Evolutionary conservation across 2,329 filamentous ascomycete genomes (phyloP).

Genomic region (Akanthomyces uredinophilus): DNA sequence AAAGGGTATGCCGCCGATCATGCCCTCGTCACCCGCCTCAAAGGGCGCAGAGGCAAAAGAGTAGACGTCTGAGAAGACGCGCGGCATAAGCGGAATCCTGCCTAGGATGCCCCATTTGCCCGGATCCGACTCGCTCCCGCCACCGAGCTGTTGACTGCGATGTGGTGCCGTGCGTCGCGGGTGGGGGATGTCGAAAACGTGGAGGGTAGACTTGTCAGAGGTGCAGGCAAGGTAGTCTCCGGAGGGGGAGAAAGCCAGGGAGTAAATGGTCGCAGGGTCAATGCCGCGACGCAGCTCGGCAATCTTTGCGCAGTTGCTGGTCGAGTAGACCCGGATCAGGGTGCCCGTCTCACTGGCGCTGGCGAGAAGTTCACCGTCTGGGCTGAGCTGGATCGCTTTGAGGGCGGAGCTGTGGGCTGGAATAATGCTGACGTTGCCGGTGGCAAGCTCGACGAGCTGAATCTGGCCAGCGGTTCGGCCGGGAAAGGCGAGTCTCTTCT

Average conservation of each 20-base stretch:
- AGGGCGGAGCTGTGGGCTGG: slow-evolving; percentile 80
- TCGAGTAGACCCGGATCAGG: slow-evolving; percentile 79
- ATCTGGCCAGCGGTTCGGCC: slow-evolving; percentile 85
- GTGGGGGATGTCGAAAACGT: slow-evolving; percentile 82
- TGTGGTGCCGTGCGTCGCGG: slow-evolving; percentile 36
- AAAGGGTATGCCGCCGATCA: slow-evolving; percentile 39
- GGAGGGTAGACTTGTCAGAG: slow-evolving; percentile 92
- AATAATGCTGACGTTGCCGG: slow-evolving; percentile 84
- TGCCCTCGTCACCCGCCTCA: slow-evolving; percentile 71
- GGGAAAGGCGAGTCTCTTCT: slow-evolving; percentile 73
- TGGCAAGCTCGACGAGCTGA: slow-evolving; percentile 74
- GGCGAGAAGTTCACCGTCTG: slow-evolving; percentile 74
- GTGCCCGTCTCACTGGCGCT: slow-evolving; percentile 92
- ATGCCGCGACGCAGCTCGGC: slow-evolving; percentile 84
- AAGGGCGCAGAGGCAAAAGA: slow-evolving; percentile 79
- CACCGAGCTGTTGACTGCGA: slow-evolving; percentile 26
- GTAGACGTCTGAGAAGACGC: slow-evolving; percentile 84
- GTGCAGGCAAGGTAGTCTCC: slow-evolving; percentile 80
- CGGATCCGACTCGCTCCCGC: slow-evolving; percentile 40
- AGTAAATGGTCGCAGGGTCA: slow-evolving; percentile 82
- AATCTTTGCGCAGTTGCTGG: slow-evolving; percentile 71
- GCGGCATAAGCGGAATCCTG: slow-evolving; percentile 77
- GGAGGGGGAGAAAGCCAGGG: slow-evolving; percentile 79
- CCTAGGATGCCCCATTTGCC: slow-evolving; percentile 84
- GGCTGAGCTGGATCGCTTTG: slow-evolving; percentile 72